These are phyloP conservation scores for Sanghuangporus baumii DNA, from an alignment of 1,284 basidiomycete genomes.

Conservation along the genomic window DNA sequence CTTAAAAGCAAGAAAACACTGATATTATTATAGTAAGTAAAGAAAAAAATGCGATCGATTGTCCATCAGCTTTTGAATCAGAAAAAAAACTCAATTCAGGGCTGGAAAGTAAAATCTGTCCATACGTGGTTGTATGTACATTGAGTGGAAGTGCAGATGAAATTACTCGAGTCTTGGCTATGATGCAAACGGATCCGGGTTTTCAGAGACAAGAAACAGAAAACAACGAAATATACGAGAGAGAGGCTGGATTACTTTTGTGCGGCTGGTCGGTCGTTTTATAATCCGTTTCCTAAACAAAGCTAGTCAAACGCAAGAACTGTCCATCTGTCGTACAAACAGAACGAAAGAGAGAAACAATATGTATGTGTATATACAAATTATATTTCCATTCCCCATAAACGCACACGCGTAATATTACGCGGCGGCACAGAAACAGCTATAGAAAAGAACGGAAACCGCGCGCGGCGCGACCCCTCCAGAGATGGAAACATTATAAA, in stretches of 20 bases:
- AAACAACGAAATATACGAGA: neutral
- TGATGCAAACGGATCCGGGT: too few relatives aligned
- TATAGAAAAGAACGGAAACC: neutral
- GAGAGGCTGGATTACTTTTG: neutral
- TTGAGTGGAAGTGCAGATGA: too few relatives aligned
- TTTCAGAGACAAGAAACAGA: neutral
- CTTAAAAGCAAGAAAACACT: too few relatives aligned
- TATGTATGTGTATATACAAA: neutral
- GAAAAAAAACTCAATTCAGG: too few relatives aligned
- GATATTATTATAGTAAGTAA: too few relatives aligned
- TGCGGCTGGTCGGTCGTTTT: neutral
- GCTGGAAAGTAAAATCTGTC: too few relatives aligned
- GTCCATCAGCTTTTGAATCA: too few relatives aligned
- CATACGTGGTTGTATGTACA: too few relatives aligned
- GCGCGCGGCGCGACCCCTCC: conserved; percentile 4
- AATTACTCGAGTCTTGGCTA: too few relatives aligned
- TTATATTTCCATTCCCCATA: neutral
- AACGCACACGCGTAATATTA: neutral
- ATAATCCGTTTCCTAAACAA: neutral
- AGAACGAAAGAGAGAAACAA: neutral
- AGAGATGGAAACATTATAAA: neutral
- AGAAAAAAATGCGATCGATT: too few relatives aligned
- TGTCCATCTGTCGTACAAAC: neutral
- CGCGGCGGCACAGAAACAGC: neutral
- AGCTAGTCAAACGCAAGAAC: neutral